A percentile compares a stretch with the other conserved stretches of the same genome.
phyloP scores from a whole-genome alignment of 257 asterid species.

The Solanum sejunctum region DNA sequence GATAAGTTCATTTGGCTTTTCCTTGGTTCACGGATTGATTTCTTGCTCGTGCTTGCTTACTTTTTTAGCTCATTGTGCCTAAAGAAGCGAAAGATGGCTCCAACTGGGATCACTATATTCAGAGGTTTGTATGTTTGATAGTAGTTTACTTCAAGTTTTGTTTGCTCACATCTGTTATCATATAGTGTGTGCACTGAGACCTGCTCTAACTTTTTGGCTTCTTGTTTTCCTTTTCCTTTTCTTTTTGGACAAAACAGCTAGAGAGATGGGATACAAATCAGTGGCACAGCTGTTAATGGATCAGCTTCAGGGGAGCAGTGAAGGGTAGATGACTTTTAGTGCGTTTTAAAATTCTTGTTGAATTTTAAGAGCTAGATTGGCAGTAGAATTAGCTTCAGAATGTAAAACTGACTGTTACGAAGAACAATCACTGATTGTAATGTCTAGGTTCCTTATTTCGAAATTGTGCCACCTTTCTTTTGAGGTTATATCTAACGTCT shows the following conservation, averaged over 20 bases:
- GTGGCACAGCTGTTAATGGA: conserved; percentile 73
- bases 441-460: not conserved
- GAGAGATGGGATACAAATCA: conserved; percentile 73
- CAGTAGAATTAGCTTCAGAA: not conserved
- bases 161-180: not conserved
- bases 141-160: not conserved
- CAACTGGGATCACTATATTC: conserved; percentile 41
- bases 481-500: not conserved
- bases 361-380: not conserved
- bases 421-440: not conserved
- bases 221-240: not conserved
- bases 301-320: conserved; percentile 34
- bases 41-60: not conserved
- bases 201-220: not conserved
- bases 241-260: conserved; percentile 17
- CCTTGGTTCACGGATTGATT: not conserved
- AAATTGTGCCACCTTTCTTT: not conserved
- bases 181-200: not conserved
- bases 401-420: not conserved
- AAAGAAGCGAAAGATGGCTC: conserved; percentile 58
- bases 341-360: not conserved
- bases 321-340: not conserved
- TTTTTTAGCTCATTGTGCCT: conserved; percentile 54
- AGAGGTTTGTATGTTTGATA: conserved; percentile 36
- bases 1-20: not conserved